Percentiles rank a stretch among this genome's conserved stretches.
Evolutionary conservation across 2,329 filamentous ascomycete species (phyloP).

Genomic region (Aspergillus brasiliensis): DNA sequence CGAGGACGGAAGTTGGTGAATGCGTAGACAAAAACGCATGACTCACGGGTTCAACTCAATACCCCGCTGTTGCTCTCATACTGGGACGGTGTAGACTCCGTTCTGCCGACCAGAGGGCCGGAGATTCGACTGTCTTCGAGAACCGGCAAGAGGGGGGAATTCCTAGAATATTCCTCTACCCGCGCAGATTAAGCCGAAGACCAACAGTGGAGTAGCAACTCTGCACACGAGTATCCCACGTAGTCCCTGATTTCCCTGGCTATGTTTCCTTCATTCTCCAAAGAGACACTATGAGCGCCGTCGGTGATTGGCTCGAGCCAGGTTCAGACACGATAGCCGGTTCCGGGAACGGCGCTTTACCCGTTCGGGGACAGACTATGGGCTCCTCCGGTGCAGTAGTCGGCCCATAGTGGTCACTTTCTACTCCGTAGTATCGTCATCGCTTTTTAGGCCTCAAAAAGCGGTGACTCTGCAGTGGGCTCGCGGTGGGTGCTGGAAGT

Average conservation of each 20-base stretch:
- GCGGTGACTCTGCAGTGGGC: conserved; percentile 11
- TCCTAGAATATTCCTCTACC: background rate
- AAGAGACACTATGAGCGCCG: background rate
- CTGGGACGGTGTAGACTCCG: background rate
- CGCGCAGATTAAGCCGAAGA: background rate
- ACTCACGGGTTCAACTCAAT: background rate
- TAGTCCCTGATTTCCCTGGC: background rate
- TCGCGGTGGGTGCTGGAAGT: conserved; percentile 3
- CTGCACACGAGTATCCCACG: conserved; percentile 3
- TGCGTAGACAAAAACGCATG: background rate
- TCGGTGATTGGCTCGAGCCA: background rate
- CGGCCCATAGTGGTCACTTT: conserved; percentile 1
- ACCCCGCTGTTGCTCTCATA: background rate
- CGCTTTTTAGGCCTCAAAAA: background rate
- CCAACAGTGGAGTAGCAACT: background rate
- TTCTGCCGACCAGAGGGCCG: background rate
- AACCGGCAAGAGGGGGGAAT: background rate
- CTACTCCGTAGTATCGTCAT: background rate
- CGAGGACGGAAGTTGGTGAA: background rate
- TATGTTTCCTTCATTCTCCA: background rate
- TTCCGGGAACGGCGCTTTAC: background rate
- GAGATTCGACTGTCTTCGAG: background rate
- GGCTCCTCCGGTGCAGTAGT: conserved; percentile 4
- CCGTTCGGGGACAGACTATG: conserved; percentile 1
- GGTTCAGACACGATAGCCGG: conserved; percentile 1